Conservation (phyloP, 2,329 filamentous ascomycete species). For the Exophiala mesophila region DNA sequence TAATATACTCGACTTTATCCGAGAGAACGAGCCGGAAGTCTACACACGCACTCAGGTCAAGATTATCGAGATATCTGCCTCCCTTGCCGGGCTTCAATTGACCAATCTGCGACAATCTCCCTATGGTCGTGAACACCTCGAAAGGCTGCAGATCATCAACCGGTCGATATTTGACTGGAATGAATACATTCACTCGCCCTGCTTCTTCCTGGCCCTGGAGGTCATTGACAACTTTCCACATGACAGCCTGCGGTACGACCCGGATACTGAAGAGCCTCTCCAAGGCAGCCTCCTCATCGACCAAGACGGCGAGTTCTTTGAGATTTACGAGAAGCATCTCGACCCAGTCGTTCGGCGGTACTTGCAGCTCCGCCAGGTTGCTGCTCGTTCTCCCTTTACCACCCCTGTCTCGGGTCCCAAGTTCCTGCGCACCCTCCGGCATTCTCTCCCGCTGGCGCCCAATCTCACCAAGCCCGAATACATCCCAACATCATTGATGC, state of each 20-base stretch:
- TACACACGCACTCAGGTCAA: constrained; percentile 91
- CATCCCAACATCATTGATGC: constrained; percentile 89
- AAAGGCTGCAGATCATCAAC: constrained; percentile 92
- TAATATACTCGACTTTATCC: constrained; percentile 95
- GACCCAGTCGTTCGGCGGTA: constrained; percentile 81
- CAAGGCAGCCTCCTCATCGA: constrained; percentile 89
- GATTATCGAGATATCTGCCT: constrained; percentile 89
- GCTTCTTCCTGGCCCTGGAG: constrained; percentile 96
- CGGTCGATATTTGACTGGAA: constrained; percentile 93
- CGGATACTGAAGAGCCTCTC: constrained; percentile 70
- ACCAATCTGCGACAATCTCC: constrained; percentile 61
- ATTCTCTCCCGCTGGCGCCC: constrained; percentile 62
- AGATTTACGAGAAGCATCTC: constrained; percentile 78
- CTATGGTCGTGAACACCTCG: constrained; percentile 67
- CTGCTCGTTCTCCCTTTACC: constrained; percentile 44
- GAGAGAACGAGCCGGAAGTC: constrained; percentile 79
- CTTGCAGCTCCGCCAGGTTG: constrained; percentile 76
- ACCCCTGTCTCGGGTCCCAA: constrained; percentile 46
- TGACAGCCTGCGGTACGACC: constrained; percentile 87
- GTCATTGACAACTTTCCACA: constrained; percentile 99
- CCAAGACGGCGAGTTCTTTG: constrained; percentile 79
- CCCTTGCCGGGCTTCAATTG: constrained; percentile 72
- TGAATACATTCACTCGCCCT: constrained; percentile 79
- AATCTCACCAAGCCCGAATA: constrained; percentile 84
- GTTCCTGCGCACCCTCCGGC: constrained; percentile 57